phyloP scores from a whole-genome alignment of 2,329 filamentous ascomycete genomes.

The Penicillium sp. region DNA sequence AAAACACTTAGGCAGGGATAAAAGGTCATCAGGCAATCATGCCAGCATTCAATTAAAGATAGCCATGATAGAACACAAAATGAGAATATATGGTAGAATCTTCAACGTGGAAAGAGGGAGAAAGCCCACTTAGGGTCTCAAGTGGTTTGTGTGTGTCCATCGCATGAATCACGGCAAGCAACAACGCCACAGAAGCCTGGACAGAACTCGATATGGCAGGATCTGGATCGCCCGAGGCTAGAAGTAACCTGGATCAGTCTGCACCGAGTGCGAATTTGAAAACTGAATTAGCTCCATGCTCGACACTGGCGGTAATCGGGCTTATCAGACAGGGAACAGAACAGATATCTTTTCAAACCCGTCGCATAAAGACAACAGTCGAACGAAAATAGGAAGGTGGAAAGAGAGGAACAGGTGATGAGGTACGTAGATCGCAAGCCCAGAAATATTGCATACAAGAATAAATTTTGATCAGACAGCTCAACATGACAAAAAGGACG shows the following conservation, averaged over 20 bases:
- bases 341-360: neutral
- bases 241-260: neutral
- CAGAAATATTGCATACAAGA: constrained; percentile 30
- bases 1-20: too few species aligned
- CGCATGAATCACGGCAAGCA: neutral
- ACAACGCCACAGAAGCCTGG: neutral
- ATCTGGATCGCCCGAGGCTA: neutral
- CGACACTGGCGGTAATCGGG: neutral
- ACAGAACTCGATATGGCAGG: neutral
- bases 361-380: neutral
- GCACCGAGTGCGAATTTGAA: neutral
- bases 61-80: neutral
- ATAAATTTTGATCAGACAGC: constrained; percentile 29
- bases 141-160: neutral
- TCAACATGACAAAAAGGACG: constrained; percentile 23
- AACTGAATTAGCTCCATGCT: neutral
- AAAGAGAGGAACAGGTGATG: constrained; percentile 11
- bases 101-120: neutral
- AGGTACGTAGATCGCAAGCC: constrained; percentile 19
- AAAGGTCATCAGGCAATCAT: neutral
- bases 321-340: neutral
- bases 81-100: neutral
- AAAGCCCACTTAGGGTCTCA: neutral
- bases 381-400: neutral
- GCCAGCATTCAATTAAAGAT: neutral